Conservation (phyloP, 768 basidiomycete species). For the Kwoniella botswanensis region DNA sequence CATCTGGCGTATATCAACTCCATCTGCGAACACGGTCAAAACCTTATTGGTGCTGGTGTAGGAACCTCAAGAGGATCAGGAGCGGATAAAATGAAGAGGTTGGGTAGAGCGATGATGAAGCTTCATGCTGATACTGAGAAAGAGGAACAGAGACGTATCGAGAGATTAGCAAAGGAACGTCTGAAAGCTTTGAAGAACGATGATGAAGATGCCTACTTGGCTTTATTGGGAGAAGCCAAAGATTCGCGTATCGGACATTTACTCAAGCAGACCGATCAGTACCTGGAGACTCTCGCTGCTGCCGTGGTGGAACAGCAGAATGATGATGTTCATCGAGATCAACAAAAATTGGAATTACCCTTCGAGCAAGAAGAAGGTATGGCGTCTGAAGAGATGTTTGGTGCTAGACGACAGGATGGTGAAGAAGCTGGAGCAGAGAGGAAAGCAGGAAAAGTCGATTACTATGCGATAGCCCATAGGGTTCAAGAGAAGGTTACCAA, state of each 20-base stretch:
- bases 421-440: conserved; percentile 65
- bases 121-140: conserved; percentile 92
- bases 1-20: conserved; percentile 90
- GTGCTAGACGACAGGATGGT: conserved; percentile 69
- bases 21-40: conserved; percentile 81
- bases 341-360: conserved; percentile 47
- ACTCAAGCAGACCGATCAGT: conserved; percentile 88
- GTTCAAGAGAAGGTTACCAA: conserved; percentile 80
- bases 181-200: conserved; percentile 95
- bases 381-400: conserved; percentile 86
- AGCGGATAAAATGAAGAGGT: conserved; percentile 65
- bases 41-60: conserved; percentile 70
- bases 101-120: conserved; percentile 77
- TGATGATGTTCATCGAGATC: conserved; percentile 63
- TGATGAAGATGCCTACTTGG: conserved; percentile 99
- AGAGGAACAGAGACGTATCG: conserved; percentile 96
- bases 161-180: conserved; percentile 95
- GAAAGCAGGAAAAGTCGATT: conserved; percentile 81
- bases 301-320: conserved; percentile 92
- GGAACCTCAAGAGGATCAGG: conserved; percentile 63
- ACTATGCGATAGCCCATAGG: conserved; percentile 92
- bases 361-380: conserved; percentile 73
- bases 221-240: conserved; percentile 97
- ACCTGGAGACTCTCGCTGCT: conserved; percentile 91
- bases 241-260: conserved; percentile 98